These are phyloP conservation scores for Cercospora nicotianae DNA, from an alignment of 2,329 filamentous ascomycete species.

Conservation along the genomic window DNA sequence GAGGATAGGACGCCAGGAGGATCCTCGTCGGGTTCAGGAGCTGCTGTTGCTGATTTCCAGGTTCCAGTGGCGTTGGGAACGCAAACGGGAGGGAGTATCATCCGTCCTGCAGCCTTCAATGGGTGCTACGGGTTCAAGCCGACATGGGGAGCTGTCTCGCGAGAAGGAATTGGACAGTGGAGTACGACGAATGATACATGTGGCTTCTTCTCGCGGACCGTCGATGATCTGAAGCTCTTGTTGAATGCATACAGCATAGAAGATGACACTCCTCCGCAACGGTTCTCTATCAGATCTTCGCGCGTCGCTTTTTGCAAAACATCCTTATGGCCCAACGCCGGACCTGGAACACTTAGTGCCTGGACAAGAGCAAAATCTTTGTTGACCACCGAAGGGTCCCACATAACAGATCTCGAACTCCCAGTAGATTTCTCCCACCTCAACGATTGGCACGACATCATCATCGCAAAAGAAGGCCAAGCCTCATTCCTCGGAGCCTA, in stretches of 20 bases:
- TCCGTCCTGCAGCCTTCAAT: conserved; percentile 65
- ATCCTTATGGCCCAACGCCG: conserved; percentile 49
- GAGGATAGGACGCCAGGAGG: conserved; percentile 61
- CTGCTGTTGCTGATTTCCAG: conserved; percentile 66
- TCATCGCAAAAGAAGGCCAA: conserved; percentile 55
- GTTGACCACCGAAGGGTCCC: conserved; percentile 50
- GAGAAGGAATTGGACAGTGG: conserved; percentile 61
- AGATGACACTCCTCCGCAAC: not conserved
- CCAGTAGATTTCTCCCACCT: conserved; percentile 52
- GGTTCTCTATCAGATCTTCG: conserved; percentile 43
- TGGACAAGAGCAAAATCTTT: conserved; percentile 38
- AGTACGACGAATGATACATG: conserved; percentile 62
- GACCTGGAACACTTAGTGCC: conserved; percentile 39
- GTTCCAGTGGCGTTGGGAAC: conserved; percentile 62
- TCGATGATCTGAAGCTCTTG: conserved; percentile 59
- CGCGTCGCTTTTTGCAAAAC: conserved; percentile 59
- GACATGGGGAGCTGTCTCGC: conserved; percentile 62
- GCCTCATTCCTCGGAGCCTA: conserved; percentile 52
- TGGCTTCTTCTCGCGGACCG: conserved; percentile 59
- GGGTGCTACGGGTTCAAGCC: conserved; percentile 64
- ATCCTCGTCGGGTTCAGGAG: conserved; percentile 66
- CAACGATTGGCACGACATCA: conserved; percentile 52
- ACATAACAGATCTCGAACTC: conserved; percentile 57
- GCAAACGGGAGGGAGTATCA: conserved; percentile 64
- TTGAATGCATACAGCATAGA: conserved; percentile 42